These are phyloP conservation scores for Sugiyamaella chiloensis DNA, from an alignment of 805 yeast genomes.

Conservation along the genomic window DNA sequence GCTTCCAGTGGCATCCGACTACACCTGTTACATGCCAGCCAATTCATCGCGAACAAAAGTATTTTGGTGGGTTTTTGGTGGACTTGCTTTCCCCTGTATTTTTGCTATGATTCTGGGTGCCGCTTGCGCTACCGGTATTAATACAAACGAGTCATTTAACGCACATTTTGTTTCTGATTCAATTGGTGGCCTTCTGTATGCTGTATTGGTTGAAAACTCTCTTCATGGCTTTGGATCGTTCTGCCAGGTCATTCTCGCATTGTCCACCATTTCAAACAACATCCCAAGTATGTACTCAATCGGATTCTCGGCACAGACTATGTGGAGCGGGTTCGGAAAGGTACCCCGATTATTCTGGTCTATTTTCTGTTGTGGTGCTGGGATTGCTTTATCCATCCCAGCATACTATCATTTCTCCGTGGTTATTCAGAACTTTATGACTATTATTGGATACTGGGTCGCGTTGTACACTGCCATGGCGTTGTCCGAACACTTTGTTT, in stretches of 20 bases:
- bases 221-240: constrained; percentile 87
- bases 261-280: constrained; percentile 87
- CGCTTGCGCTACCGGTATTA: constrained; percentile 69
- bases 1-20: constrained; percentile 91
- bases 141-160: constrained; percentile 39
- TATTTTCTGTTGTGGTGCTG: constrained; percentile 63
- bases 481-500: constrained; percentile 77
- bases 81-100: constrained; percentile 63
- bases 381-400: constrained; percentile 85
- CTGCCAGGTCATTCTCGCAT: constrained; percentile 77
- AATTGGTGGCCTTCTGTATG: constrained; percentile 81
- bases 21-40: constrained; percentile 80
- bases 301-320: constrained; percentile 80
- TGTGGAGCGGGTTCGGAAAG: constrained; percentile 68
- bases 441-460: constrained; percentile 85
- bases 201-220: constrained; percentile 72
- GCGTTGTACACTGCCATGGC: constrained; percentile 77
- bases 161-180: constrained; percentile 51
- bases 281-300: constrained; percentile 93
- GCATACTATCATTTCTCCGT: constrained; percentile 70
- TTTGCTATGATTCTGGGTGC: constrained; percentile 82
- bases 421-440: constrained; percentile 85
- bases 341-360: constrained; percentile 88
- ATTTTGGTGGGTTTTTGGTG: constrained; percentile 60
- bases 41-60: constrained; percentile 55